Percentiles rank a stretch among this genome's conserved stretches.
Conservation (phyloP, 1,139 yeast genomes). For the Lodderomyces oxycetoniae region DNA sequence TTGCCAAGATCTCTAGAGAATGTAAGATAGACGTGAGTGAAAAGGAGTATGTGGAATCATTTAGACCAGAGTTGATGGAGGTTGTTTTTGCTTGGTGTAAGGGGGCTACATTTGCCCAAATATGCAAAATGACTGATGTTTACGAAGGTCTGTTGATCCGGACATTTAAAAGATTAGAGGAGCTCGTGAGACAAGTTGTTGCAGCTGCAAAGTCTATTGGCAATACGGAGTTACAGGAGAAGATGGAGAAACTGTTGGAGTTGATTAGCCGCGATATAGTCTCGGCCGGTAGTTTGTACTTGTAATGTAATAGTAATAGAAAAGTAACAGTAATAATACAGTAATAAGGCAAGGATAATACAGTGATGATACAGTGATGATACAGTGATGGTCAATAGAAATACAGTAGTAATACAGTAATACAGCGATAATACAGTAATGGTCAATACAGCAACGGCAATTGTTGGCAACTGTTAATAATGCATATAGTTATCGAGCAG, state of each 20-base stretch:
- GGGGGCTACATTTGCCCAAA: constrained; percentile 93
- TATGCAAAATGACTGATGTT: constrained; percentile 97
- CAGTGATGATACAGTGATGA: too few relatives aligned
- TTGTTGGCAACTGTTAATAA: too few relatives aligned
- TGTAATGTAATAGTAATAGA: too few relatives aligned
- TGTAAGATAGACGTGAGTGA: constrained; percentile 85
- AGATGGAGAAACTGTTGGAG: constrained; percentile 82
- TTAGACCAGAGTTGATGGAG: constrained; percentile 92
- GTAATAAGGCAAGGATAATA: too few relatives aligned
- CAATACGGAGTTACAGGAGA: constrained; percentile 74
- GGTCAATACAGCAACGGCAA: too few relatives aligned
- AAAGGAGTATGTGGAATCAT: constrained; percentile 86
- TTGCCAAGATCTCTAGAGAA: constrained; percentile 85
- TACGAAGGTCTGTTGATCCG: constrained; percentile 95
- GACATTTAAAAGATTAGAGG: constrained; percentile 91
- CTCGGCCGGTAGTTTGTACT: constrained; percentile 89
- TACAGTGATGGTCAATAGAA: too few relatives aligned
- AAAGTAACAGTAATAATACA: too few relatives aligned
- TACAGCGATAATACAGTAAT: too few relatives aligned
- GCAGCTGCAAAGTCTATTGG: constrained; percentile 93
- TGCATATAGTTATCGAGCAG: too few relatives aligned
- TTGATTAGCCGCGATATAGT: constrained; percentile 94
- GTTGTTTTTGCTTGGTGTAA: constrained; percentile 96
- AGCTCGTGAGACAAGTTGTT: constrained; percentile 82
- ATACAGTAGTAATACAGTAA: too few relatives aligned